Conservation (phyloP, 352 stramenopile genomes). For the Peronospora farinosa region DNA sequence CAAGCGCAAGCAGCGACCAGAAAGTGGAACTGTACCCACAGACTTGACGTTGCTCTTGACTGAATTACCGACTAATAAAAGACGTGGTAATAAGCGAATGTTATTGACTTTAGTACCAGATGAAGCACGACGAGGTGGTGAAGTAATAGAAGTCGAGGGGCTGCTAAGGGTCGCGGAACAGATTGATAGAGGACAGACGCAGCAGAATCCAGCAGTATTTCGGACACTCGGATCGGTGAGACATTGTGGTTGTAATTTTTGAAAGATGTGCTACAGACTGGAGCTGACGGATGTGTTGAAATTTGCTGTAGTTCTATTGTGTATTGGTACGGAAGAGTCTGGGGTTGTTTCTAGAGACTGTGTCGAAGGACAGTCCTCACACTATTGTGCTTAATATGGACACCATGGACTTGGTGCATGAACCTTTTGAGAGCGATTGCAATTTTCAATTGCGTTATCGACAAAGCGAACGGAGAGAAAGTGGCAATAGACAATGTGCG, state of each 20-base stretch:
- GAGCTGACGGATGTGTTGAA: constrained; percentile 16
- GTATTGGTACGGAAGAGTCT: constrained; percentile 33
- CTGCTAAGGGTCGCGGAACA: constrained; percentile 47
- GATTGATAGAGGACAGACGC: constrained; percentile 12
- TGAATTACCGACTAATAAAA: constrained; percentile 17
- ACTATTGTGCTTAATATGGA: constrained; percentile 31
- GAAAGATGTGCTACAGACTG: not conserved
- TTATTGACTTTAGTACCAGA: constrained; percentile 17
- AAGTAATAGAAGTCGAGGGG: constrained; percentile 43
- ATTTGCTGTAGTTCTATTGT: constrained; percentile 35
- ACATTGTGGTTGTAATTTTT: not conserved
- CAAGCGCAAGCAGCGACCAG: constrained; percentile 25
- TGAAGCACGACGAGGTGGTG: constrained; percentile 22
- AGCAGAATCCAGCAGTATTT: constrained; percentile 16
- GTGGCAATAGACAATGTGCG: constrained; percentile 6
- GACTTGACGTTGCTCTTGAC: constrained; percentile 11
- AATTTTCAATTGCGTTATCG: constrained; percentile 39
- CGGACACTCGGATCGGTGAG: constrained; percentile 47
- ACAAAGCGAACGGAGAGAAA: not conserved
- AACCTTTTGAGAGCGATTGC: constrained; percentile 26
- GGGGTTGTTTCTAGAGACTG: constrained; percentile 35
- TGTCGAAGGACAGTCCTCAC: constrained; percentile 33
- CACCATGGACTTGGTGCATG: constrained; percentile 34
- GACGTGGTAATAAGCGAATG: constrained; percentile 40
- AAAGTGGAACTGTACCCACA: constrained; percentile 10